Evolutionary conservation across 257 asterid species (phyloP), one percentile per base, ranked within the genome.

Genomic region (Scutellaria galericulata): DNA sequence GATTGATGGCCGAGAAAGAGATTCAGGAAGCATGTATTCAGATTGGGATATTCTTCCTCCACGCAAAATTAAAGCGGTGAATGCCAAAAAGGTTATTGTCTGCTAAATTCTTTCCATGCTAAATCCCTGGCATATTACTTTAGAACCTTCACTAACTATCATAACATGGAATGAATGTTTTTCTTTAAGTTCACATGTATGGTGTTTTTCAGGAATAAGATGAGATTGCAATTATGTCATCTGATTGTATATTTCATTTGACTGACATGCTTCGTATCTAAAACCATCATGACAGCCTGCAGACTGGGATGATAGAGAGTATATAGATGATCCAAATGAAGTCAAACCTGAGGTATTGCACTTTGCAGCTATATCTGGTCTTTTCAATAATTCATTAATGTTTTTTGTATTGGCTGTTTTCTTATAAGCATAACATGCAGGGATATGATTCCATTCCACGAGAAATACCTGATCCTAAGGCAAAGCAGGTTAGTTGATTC

Each of bases 11-110:
- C 88, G 96, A 52, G 98, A 92, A 80, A 84, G 92, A 77, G 96
- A 90, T 65, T 86, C 96, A 0, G 98, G 98, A 77, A 90, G 96
- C 86, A 79, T 92, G 86, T 90, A 92, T 73, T 82, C 88, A n/a
- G 98, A 92, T 77, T 92, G 98, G 98, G 96, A 90, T 64, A 87
- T 92, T 72, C 85, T 92, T 39, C 98, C 98, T 56, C 97, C 96
- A 2, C 90, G 92, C 47, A 92, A 90, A 78, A 84, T 92, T 73
- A 92, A 90, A 83, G 95, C 75, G 1, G 83, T 80, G 59, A 76
- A 87, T 39, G 97, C 97, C 7, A 93, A 88, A 76, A 88, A 88
- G 95, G 95, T 88, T 47, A 67, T n/a, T 55, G 54, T 77, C 47
- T 11, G 46, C 68, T 15, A 51, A 59, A 44, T 31, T 61, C 50